These are phyloP conservation scores for cucumber (Cucumis sativus) DNA, from an alignment of 306 rosid species.

Conservation along the genomic window DNA sequence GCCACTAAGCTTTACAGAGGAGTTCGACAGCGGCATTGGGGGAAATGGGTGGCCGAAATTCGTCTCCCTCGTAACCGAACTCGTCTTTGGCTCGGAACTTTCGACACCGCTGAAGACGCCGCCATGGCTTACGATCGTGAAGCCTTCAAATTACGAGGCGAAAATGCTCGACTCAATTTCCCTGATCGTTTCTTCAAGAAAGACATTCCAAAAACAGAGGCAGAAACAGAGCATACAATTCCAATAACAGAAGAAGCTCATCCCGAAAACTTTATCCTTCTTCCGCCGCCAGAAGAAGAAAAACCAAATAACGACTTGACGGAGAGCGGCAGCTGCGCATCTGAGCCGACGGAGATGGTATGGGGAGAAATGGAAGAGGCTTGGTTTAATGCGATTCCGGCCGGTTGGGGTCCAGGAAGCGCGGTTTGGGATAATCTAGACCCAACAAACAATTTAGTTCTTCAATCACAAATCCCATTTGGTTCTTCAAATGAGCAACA, in stretches of 20 bases:
- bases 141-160: constrained; percentile 81
- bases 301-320: constrained; percentile 24
- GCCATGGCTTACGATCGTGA: constrained; percentile 97
- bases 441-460: constrained; percentile 34
- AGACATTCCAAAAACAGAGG: constrained; percentile 11
- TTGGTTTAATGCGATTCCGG: constrained; percentile 77
- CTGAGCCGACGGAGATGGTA: constrained; percentile 42
- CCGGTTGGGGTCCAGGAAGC: constrained; percentile 89
- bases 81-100: constrained; percentile 94
- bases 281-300: constrained; percentile 19
- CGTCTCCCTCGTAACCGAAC: constrained; percentile 86
- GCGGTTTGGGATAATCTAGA: constrained; percentile 92
- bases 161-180: constrained; percentile 86
- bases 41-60: constrained; percentile 97
- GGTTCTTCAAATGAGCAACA: constrained; percentile 9
- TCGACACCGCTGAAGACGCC: constrained; percentile 95
- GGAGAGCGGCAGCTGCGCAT: constrained; percentile 18
- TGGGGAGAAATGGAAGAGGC: constrained; percentile 86
- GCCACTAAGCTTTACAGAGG: constrained; percentile 86
- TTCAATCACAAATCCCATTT: constrained; percentile 43
- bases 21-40: constrained; percentile 98
- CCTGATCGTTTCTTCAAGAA: constrained; percentile 63
- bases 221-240: not conserved
- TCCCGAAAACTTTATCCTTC: constrained; percentile 6
- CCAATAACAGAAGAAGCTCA: not conserved